A percentile compares a stretch with the other conserved stretches of the same genome.
Evolutionary conservation across 2,329 filamentous ascomycete genomes (phyloP).

Genomic region (Hypoxylon sp.): DNA sequence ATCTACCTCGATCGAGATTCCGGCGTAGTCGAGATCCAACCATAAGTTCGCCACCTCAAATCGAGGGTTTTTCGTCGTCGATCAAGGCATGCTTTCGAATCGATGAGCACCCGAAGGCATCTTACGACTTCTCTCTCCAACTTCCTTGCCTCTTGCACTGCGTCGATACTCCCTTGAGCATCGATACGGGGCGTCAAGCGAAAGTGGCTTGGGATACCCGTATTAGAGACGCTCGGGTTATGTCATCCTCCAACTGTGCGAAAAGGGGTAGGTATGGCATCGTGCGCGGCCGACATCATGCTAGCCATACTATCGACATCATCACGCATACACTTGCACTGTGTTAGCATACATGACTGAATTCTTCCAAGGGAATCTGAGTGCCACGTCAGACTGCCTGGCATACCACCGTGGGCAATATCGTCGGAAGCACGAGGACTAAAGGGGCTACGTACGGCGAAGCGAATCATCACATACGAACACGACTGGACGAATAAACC

Average conservation of each 20-base stretch:
- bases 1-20: conserved; percentile 18
- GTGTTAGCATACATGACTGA: neutral
- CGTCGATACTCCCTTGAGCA: too few species aligned
- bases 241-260: neutral
- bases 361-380: neutral
- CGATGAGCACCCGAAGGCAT: too few species aligned
- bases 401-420: neutral
- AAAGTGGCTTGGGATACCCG: too few species aligned
- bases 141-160: too few species aligned
- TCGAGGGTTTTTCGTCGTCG: too few species aligned
- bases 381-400: neutral
- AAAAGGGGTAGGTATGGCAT: neutral
- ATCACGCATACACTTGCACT: neutral
- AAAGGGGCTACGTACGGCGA: neutral
- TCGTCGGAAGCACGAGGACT: neutral
- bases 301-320: neutral
- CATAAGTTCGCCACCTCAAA: neutral
- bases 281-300: neutral
- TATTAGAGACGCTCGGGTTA: neutral
- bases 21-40: neutral
- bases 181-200: too few species aligned
- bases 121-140: too few species aligned
- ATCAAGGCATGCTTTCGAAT: too few species aligned
- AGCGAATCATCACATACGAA: neutral
- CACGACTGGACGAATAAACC: neutral